These are phyloP conservation scores for Pyrenula massariospora DNA, from an alignment of 495 filamentous ascomycete genomes.

Conservation along the genomic window DNA sequence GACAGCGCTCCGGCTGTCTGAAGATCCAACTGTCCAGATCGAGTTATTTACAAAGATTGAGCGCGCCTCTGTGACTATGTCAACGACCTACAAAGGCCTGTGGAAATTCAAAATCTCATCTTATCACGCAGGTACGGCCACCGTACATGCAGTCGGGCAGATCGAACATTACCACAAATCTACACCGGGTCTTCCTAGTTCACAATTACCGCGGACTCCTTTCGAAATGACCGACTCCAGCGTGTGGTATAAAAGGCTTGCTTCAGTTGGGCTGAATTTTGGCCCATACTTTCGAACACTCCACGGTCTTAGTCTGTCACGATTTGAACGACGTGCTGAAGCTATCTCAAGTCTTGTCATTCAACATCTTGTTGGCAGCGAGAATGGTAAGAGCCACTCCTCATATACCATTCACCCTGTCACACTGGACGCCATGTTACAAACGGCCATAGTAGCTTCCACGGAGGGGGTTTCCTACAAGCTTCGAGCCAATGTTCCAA, in stretches of 20 bases:
- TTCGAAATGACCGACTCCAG: neutral
- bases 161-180: too few species aligned
- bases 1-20: conserved; percentile 18
- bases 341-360: conserved; percentile 1
- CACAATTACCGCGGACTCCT: neutral
- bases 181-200: too few species aligned
- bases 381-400: conserved; percentile 12
- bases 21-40: conserved; percentile 3
- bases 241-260: conserved; percentile 20
- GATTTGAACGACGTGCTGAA: conserved; percentile 7
- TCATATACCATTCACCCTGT: conserved; percentile 27
- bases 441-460: conserved; percentile 20
- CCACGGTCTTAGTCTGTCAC: conserved; percentile 12
- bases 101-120: conserved; percentile 6
- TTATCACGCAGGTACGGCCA: neutral
- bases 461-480: conserved; percentile 7
- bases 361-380: conserved; percentile 8
- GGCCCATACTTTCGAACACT: conserved; percentile 18
- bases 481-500: too few species aligned
- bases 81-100: conserved; percentile 1
- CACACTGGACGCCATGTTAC: conserved; percentile 20
- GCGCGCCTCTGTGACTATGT: conserved; percentile 1
- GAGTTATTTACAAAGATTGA: neutral
- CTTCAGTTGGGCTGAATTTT: conserved; percentile 24
- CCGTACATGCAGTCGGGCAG: conserved; percentile 3